Percentiles rank a stretch among this genome's conserved stretches.
phyloP scores from a whole-genome alignment of 257 asterid species.

The Marsdenia floribunda region DNA sequence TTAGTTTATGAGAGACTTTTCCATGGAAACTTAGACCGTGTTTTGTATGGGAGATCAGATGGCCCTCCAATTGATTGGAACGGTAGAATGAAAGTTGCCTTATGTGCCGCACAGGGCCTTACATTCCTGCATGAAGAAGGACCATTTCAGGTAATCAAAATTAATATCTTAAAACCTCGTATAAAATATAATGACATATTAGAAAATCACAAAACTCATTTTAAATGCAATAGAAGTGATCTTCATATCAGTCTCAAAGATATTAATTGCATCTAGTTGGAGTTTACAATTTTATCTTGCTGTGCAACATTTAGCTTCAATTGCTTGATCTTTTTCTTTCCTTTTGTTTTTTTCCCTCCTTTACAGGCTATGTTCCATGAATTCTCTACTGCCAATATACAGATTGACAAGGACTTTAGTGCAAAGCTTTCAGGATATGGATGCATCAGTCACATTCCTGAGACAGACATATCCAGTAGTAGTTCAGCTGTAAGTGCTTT shows the following conservation, averaged over 20 bases:
- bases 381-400: constrained; percentile 79
- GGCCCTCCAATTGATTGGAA: constrained; percentile 98
- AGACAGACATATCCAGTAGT: constrained; percentile 64
- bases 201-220: not conserved
- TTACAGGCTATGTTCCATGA: constrained; percentile 95
- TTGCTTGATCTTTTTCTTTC: constrained; percentile 5
- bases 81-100: constrained; percentile 81
- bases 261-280: constrained; percentile 4
- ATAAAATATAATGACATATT: not conserved
- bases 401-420: constrained; percentile 89
- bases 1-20: constrained; percentile 79
- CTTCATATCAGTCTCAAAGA: not conserved
- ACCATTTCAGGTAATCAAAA: constrained; percentile 74
- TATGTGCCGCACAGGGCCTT: constrained; percentile 91
- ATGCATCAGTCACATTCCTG: constrained; percentile 72
- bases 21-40: constrained; percentile 87
- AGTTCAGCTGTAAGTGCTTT: constrained; percentile 42
- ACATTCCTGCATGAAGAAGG: constrained; percentile 97
- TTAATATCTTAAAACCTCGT: constrained; percentile 6
- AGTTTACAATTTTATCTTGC: constrained; percentile 1
- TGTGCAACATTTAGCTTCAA: constrained; percentile 5
- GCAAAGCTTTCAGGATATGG: constrained; percentile 98
- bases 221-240: not conserved
- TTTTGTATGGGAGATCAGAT: constrained; percentile 78
- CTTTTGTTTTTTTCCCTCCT: constrained; percentile 15